phyloP scores from a whole-genome alignment of 1,284 basidiomycete genomes.

The Austroboletus niveus region DNA sequence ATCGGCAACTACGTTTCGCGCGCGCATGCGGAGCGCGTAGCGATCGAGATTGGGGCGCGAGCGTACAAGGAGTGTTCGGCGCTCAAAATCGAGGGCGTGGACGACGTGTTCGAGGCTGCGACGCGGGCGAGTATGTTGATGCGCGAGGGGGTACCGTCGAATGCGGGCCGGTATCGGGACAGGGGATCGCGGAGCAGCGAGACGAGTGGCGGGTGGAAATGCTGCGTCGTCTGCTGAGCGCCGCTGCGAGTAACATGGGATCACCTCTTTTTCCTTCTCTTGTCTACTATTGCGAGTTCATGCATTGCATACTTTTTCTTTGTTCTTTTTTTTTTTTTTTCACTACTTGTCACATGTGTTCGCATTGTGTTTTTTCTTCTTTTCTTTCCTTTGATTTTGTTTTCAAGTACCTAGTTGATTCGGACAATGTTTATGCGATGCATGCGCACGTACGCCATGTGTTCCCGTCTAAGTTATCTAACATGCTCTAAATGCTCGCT shows the following conservation, averaged over 20 bases:
- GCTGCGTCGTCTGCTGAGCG: constrained; percentile 57
- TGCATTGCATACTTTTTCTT: constrained; percentile 13
- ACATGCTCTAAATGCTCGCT: no score
- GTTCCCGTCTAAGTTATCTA: no score
- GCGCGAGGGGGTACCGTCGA: constrained; percentile 71
- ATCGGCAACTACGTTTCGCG: constrained; percentile 60
- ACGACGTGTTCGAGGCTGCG: constrained; percentile 93
- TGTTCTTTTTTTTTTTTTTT: not conserved
- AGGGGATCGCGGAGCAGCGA: constrained; percentile 31
- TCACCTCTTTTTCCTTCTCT: not conserved
- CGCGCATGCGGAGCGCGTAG: constrained; percentile 76
- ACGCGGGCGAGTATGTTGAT: constrained; percentile 93
- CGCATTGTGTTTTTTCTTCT: not conserved
- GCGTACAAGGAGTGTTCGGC: constrained; percentile 94
- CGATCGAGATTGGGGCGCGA: constrained; percentile 79
- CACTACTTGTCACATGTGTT: not conserved
- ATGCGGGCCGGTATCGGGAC: constrained; percentile 33
- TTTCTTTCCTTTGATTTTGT: constrained; percentile 2
- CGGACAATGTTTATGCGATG: constrained; percentile 18
- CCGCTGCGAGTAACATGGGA: constrained; percentile 9
- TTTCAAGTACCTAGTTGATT: no score
- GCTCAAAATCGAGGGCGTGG: constrained; percentile 88
- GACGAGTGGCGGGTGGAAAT: constrained; percentile 47
- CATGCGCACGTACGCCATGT: not conserved
- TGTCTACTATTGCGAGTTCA: not conserved